Base-by-base conservation (phyloP, 345 rosid species). In the Angophora floribunda region DNA sequence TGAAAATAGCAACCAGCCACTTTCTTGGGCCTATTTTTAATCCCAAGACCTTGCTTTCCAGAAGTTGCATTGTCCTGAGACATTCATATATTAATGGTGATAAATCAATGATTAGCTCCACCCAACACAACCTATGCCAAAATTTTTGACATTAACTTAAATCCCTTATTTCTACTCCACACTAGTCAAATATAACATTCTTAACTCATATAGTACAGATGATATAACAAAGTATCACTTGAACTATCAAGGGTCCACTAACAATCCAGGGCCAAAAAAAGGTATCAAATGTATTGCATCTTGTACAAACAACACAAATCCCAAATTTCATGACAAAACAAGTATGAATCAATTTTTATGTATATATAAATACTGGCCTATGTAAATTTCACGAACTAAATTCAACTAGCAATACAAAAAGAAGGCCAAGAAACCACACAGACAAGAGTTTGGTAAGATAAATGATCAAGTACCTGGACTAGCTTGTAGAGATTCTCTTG, bases 11-110 rank as follows among this genome's bases (percentile, higher is more conserved):
- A 99, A 89, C 99, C 99, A 0, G 96, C 98, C 88, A 96, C 92
- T 92, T 98, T 97, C 92, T 94, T 98, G 86, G 97, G 96, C 45
- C 89, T 90, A 89, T 90, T 94, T 91, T 94, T 97, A 63, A 96
- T 95, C 41, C 99, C 99, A 88, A 97, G 91, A 86, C 99, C 99
- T 94, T 95, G 99, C 93, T 97, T 98, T 86, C 99, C 99, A 47
- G 97, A 89, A 3, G 99, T 98, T 78, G 99, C 93, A 86, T 97
- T 97, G 85, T 97, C 99, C 99, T 97, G 88, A 61, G 41, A 36
- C 84, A 11, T 41, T 75, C 47, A 75, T 19, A 9, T 75, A 41
- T 75, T 75, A 10, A 41, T 19, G 84, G 45, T 19, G 8, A 75
- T 75, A 75, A 75, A 44, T 21, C 5, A 36, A 36, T 75, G 84